Percentiles rank a stretch among this genome's conserved stretches.
Conservation (phyloP, 441 rosid genomes). For the Euphorbia celastroides region DNA sequence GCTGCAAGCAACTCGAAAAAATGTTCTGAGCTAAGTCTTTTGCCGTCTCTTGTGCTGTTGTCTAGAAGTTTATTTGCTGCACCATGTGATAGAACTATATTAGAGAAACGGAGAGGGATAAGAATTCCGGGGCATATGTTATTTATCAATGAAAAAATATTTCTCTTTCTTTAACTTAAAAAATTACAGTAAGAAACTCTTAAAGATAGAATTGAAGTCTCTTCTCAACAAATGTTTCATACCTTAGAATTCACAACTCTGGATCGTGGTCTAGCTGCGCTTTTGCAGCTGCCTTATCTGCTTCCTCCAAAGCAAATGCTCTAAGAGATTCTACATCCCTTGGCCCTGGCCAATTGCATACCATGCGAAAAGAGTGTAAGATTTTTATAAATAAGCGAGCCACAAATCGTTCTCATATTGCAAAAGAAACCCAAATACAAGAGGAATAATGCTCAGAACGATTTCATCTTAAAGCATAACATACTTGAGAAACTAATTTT, state of each 20-base stretch:
- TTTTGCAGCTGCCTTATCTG: conserved; percentile 72
- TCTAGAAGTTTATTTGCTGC: conserved; percentile 1
- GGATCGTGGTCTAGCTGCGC: conserved; percentile 47
- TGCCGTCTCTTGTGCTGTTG: no score
- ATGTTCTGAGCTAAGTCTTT: no score
- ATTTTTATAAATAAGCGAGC: background rate
- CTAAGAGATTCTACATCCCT: conserved; percentile 70
- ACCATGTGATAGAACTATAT: background rate
- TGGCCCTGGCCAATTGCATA: conserved; percentile 39
- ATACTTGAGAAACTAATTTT: background rate
- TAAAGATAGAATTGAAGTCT: conserved; percentile 5
- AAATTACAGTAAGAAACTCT: background rate
- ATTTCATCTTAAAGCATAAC: background rate
- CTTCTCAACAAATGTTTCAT: background rate
- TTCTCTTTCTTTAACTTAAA: background rate
- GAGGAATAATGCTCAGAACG: background rate
- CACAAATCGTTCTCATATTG: background rate
- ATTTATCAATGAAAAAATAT: background rate
- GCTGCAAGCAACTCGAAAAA: no score
- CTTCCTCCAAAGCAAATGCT: conserved; percentile 66
- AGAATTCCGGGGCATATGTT: background rate
- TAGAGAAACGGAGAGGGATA: background rate
- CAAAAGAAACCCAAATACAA: background rate
- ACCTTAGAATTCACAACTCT: conserved; percentile 46
- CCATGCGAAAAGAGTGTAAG: background rate